phyloP scores from a whole-genome alignment of 257 asterid species.

The Nicotiana tomentosiformis region DNA sequence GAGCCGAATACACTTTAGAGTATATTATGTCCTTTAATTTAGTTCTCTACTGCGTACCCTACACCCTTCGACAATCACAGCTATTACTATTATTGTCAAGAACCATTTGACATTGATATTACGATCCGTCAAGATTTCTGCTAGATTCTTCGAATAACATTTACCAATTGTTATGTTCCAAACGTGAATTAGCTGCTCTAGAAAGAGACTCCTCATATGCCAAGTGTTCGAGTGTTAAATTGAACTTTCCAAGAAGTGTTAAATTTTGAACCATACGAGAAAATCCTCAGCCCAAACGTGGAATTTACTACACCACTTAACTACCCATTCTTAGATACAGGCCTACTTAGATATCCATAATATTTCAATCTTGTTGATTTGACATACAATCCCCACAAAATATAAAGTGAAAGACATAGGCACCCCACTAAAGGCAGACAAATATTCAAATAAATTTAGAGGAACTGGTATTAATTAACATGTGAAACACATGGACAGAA shows the following conservation, averaged over 20 bases:
- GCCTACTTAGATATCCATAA: background rate
- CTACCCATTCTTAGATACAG: background rate
- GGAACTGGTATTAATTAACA: background rate
- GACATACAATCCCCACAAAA: background rate
- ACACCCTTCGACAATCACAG: background rate
- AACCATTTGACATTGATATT: background rate
- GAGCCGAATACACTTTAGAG: no score
- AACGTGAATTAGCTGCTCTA: background rate
- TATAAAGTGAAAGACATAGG: background rate
- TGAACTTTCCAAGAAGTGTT: background rate
- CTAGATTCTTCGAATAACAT: background rate
- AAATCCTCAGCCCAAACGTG: background rate
- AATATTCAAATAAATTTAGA: background rate
- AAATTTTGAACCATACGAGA: background rate
- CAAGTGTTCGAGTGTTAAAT: background rate
- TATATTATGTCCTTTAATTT: no score
- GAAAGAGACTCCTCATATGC: no score
- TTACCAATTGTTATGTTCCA: background rate
- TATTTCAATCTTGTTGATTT: background rate
- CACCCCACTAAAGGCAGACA: background rate
- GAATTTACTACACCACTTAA: background rate
- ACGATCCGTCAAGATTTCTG: background rate
- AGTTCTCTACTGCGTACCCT: no score
- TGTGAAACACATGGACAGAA: background rate
- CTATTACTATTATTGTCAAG: background rate